These are phyloP conservation scores for Sporothrix variecibatus DNA, from an alignment of 2,329 filamentous ascomycete genomes.

Conservation along the genomic window DNA sequence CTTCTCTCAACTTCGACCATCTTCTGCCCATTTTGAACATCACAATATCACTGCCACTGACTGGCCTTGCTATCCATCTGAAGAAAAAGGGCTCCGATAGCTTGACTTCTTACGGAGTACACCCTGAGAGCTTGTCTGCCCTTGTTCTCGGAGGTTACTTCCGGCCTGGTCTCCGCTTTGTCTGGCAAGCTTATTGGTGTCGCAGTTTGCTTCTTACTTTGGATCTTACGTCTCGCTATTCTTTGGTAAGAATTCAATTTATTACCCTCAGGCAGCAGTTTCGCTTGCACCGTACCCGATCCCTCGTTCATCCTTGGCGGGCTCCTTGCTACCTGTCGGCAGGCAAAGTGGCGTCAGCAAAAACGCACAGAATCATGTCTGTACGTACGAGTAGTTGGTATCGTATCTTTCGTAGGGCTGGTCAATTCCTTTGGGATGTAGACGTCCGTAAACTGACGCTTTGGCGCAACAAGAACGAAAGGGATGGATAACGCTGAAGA, in stretches of 20 bases:
- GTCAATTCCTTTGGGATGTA: background rate
- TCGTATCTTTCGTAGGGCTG: background rate
- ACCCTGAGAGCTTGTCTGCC: background rate
- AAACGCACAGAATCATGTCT: background rate
- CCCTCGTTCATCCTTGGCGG: background rate
- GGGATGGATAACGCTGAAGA: background rate
- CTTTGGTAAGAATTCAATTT: background rate
- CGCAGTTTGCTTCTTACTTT: background rate
- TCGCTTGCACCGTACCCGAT: background rate
- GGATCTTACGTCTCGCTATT: background rate
- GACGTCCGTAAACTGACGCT: too few species aligned
- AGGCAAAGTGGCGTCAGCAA: constrained; percentile 3
- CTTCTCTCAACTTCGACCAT: background rate
- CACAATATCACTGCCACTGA: background rate
- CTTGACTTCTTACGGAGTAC: background rate
- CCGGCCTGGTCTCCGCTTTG: background rate
- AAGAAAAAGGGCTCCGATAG: background rate
- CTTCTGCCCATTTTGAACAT: background rate
- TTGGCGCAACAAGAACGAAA: background rate
- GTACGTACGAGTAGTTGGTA: background rate
- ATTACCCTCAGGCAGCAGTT: background rate
- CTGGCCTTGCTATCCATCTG: background rate
- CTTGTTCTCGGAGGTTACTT: background rate
- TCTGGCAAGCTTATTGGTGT: background rate
- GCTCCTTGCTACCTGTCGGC: background rate